A percentile compares a stretch with the other conserved stretches of the same genome.
phyloP scores from a whole-genome alignment of 1,284 basidiomycete genomes.

The Puccinia coronata region DNA sequence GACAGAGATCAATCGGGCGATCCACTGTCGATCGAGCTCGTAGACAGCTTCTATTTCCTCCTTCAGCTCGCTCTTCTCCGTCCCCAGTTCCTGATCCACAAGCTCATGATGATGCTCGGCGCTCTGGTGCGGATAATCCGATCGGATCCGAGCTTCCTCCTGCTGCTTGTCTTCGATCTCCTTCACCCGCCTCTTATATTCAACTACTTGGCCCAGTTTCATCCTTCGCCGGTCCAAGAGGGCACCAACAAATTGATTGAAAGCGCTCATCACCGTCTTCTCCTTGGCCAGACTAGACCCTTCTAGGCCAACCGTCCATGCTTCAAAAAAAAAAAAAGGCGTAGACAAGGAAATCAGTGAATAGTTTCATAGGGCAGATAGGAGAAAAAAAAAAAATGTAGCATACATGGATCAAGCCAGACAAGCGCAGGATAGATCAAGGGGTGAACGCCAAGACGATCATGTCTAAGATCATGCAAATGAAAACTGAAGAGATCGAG shows the following conservation, averaged over 20 bases:
- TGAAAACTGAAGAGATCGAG: conserved; percentile 1
- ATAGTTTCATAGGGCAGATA: not conserved
- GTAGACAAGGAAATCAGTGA: not conserved
- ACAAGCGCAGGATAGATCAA: not conserved
- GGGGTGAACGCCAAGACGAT: not conserved
- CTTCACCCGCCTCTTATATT: not conserved
- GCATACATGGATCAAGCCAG: conserved; percentile 23
- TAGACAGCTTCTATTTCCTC: not conserved
- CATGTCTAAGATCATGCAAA: not conserved
- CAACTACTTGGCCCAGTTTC: not conserved
- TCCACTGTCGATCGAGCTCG: not conserved
- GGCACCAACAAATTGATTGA: not conserved
- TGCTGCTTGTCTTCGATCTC: not conserved
- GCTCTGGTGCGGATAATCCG: no score
- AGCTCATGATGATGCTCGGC: not conserved
- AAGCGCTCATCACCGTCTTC: not conserved
- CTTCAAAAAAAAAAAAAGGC: no score
- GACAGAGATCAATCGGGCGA: not conserved
- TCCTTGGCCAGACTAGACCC: conserved; percentile 9
- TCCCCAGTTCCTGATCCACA: not conserved
- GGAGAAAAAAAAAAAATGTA: not conserved
- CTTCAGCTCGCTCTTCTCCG: conserved; percentile 8
- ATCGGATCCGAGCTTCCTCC: not conserved
- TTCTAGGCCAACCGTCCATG: conserved; percentile 17
- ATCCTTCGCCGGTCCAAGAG: not conserved